Evolutionary conservation across 2,329 filamentous ascomycete genomes (phyloP).

Genomic region (Seiridium unicorne): DNA sequence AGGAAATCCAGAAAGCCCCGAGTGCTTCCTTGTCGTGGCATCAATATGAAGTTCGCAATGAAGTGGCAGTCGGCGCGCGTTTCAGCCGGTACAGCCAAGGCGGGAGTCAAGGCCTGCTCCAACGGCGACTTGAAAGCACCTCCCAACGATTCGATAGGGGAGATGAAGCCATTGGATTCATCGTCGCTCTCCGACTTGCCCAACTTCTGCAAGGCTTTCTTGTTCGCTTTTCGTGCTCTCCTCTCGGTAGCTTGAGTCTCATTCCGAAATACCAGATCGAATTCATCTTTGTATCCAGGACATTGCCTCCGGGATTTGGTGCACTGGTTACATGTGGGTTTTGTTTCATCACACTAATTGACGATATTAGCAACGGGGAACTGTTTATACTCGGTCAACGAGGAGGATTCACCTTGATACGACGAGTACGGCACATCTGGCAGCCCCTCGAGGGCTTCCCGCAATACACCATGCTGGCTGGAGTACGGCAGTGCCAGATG

Average conservation of each 20-base stretch:
- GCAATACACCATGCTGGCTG: slow-evolving; percentile 58
- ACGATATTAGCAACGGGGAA: background rate
- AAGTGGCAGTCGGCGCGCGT: slow-evolving; percentile 60
- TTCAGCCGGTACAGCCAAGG: slow-evolving; percentile 47
- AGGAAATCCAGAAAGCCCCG: slow-evolving; percentile 60
- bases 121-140: slow-evolving; percentile 17
- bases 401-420: slow-evolving; percentile 62
- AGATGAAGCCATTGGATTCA: slow-evolving; percentile 15
- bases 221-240: slow-evolving; percentile 56
- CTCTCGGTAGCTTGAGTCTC: slow-evolving; percentile 68
- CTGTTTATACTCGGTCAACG: too few species aligned
- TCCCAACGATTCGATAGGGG: slow-evolving; percentile 21
- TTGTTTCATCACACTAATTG: slow-evolving; percentile 63
- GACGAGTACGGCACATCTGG: slow-evolving; percentile 70
- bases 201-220: slow-evolving; percentile 41
- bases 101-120: slow-evolving; percentile 22
- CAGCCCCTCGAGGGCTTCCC: slow-evolving; percentile 68
- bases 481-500: background rate
- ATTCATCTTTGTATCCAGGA: slow-evolving; percentile 69
- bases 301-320: slow-evolving; percentile 62
- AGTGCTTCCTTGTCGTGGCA: slow-evolving; percentile 47
- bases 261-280: slow-evolving; percentile 71
- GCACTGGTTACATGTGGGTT: slow-evolving; percentile 65
- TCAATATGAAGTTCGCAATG: slow-evolving; percentile 57
- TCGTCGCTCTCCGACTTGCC: slow-evolving; percentile 21